Percentiles rank a stretch among this genome's conserved stretches.
Conservation (phyloP, 2,329 filamentous ascomycete species). For the Paecilomyces formosus region DNA sequence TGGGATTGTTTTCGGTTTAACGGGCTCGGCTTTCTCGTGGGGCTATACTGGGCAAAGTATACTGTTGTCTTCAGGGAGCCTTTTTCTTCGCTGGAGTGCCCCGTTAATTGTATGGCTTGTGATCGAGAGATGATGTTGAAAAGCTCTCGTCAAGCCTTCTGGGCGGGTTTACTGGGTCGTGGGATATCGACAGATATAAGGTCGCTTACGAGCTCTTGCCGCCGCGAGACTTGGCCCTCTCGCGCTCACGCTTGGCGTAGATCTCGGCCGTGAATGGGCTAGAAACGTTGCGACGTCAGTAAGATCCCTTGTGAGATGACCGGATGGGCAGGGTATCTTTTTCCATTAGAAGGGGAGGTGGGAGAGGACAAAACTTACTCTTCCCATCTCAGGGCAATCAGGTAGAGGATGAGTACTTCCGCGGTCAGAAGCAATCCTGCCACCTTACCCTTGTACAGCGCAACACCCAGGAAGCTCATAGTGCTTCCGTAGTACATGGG, state of each 20-base stretch:
- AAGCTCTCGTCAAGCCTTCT: constrained; percentile 2
- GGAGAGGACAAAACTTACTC: constrained; percentile 46
- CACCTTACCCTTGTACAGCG: constrained; percentile 77
- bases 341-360: neutral
- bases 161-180: neutral
- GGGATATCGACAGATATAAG: neutral
- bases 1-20: neutral
- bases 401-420: constrained; percentile 70
- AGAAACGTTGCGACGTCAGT: neutral
- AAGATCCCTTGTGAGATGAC: neutral
- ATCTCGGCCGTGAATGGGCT: constrained; percentile 85
- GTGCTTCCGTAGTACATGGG: constrained; percentile 98
- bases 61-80: neutral
- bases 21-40: neutral
- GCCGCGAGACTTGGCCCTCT: constrained; percentile 29
- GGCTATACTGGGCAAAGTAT: neutral
- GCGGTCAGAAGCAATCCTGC: constrained; percentile 72
- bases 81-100: neutral
- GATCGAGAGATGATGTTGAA: constrained; percentile 2
- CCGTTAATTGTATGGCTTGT: neutral
- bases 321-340: neutral
- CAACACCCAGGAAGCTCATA: constrained; percentile 82
- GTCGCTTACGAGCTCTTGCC: constrained; percentile 29
- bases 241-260: constrained; percentile 63
- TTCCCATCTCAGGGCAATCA: constrained; percentile 75